Evolutionary conservation across 2,329 filamentous ascomycete genomes (phyloP).

Genomic region (Coniochaeta ligniaria): DNA sequence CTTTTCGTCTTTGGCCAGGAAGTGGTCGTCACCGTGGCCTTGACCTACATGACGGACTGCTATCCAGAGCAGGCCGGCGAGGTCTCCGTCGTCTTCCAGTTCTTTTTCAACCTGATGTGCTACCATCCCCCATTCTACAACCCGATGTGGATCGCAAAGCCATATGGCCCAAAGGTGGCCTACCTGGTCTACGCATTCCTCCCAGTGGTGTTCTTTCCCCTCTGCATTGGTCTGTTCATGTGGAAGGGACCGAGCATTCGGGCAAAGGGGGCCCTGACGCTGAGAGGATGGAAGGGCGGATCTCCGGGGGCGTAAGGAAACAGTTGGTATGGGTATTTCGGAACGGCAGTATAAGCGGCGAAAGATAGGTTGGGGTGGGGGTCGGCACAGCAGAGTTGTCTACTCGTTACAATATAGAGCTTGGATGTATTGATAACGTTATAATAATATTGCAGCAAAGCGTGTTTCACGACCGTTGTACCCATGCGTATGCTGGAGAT

Average conservation of each 20-base stretch:
- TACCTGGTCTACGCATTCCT: slow-evolving; percentile 9
- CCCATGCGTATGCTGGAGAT: too few relatives aligned
- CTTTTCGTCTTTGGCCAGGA: slow-evolving; percentile 9
- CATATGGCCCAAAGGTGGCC: slow-evolving; percentile 5
- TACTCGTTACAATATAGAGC: too few relatives aligned
- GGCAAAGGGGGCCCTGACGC: slow-evolving; percentile 1
- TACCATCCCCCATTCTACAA: slow-evolving; percentile 11
- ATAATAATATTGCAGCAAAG: too few relatives aligned
- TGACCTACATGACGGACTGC: slow-evolving; percentile 13
- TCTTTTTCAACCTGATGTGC: slow-evolving; percentile 12
- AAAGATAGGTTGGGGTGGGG: too few relatives aligned
- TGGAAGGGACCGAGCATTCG: slow-evolving; percentile 10
- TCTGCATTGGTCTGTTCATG: slow-evolving; percentile 8
- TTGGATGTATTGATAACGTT: too few relatives aligned
- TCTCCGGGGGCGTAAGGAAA: too few relatives aligned
- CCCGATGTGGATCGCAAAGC: slow-evolving; percentile 8
- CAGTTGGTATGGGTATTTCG: too few relatives aligned
- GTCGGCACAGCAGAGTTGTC: too few relatives aligned
- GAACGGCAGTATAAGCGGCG: too few relatives aligned
- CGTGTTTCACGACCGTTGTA: too few relatives aligned
- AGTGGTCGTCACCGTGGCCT: slow-evolving; percentile 8
- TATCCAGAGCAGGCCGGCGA: slow-evolving; percentile 10
- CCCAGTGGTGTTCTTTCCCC: slow-evolving; percentile 7
- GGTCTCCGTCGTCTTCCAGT: slow-evolving; percentile 11
- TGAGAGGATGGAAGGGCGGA: too few relatives aligned